Conservation (phyloP, 768 basidiomycete genomes). For the Tylopilus rubrobrunneus region DNA sequence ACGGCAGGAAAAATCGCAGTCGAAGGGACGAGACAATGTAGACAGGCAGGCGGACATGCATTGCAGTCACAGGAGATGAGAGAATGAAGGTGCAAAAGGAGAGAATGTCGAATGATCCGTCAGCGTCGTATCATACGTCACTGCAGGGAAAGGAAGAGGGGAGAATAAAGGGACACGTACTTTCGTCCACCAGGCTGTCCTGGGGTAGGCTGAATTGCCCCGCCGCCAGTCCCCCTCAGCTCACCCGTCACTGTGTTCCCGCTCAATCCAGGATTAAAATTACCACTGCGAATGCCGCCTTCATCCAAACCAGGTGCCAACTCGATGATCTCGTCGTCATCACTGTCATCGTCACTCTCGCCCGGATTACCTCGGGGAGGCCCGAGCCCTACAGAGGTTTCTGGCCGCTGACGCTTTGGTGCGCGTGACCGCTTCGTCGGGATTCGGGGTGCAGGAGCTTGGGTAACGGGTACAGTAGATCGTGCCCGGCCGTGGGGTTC, state of each 20-base stretch:
- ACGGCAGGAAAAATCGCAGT: not conserved
- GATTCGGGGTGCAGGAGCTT: constrained; percentile 1
- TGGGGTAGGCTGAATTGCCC: constrained; percentile 3
- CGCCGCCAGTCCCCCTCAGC: constrained; percentile 5
- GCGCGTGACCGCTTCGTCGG: constrained; percentile 21
- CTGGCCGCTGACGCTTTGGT: constrained; percentile 19
- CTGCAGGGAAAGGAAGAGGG: not conserved
- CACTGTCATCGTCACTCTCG: constrained; percentile 31
- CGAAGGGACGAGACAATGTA: not conserved
- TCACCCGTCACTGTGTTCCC: not conserved
- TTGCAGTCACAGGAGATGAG: not conserved
- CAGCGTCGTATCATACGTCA: constrained; percentile 7
- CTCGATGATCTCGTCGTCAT: constrained; percentile 27
- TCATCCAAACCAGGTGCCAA: constrained; percentile 15
- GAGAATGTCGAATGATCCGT: constrained; percentile 1
- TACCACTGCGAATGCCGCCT: not conserved
- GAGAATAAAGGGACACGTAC: constrained; percentile 19
- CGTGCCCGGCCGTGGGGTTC: constrained; percentile 2
- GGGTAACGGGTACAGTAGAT: not conserved
- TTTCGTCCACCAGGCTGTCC: constrained; percentile 22
- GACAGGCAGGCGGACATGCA: not conserved
- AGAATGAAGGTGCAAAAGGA: not conserved
- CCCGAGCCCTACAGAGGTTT: not conserved
- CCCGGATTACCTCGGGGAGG: constrained; percentile 1
- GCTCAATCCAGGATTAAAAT: not conserved